Conservation (phyloP, 306 rosid genomes). For the Quercus agrifolia region DNA sequence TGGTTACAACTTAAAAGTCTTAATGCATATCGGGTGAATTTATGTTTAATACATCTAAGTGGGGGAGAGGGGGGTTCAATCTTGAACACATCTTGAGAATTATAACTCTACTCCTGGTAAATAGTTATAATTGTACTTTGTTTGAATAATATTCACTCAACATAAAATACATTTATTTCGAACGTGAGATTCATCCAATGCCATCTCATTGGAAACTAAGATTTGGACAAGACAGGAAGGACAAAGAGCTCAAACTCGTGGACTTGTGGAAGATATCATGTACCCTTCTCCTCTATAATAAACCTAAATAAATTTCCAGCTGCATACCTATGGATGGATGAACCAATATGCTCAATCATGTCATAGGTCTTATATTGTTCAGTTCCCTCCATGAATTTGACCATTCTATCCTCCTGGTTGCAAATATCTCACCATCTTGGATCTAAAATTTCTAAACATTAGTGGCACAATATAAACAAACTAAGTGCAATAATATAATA, state of each 20-base stretch:
- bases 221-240: not conserved
- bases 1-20: not conserved
- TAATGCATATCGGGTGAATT: not conserved
- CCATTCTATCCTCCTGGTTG: constrained; percentile 83
- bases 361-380: constrained; percentile 75
- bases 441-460: constrained; percentile 36
- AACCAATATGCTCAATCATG: constrained; percentile 71
- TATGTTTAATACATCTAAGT: too few species aligned
- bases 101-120: not conserved
- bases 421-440: constrained; percentile 80
- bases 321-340: constrained; percentile 66
- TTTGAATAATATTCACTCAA: not conserved
- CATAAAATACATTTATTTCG: not conserved
- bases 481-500: not conserved
- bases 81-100: not conserved
- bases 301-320: not conserved
- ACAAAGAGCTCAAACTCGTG: not conserved
- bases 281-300: not conserved
- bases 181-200: not conserved
- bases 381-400: constrained; percentile 83
- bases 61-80: too few species aligned
- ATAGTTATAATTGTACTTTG: too few species aligned
- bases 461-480: not conserved
- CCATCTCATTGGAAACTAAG: not conserved
- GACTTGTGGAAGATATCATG: not conserved